Conservation (phyloP, 106 monocot genomes). For the Agapanthus africanus region DNA sequence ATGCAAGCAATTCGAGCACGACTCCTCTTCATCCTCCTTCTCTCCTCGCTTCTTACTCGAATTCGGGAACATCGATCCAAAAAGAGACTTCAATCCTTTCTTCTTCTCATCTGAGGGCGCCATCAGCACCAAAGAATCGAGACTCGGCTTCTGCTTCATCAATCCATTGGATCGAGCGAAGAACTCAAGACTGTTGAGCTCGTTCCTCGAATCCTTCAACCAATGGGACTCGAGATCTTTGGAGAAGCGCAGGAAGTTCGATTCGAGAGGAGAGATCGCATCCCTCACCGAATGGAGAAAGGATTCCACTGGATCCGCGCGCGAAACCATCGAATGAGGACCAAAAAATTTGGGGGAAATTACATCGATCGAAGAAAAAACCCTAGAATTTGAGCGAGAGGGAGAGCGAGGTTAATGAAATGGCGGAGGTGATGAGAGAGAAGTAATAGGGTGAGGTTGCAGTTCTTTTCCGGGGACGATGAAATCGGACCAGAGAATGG, state of each 20-base stretch:
- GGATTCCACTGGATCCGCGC: constrained; percentile 36
- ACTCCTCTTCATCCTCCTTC: constrained; percentile 18
- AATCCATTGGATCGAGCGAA: not conserved
- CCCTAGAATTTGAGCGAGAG: not conserved
- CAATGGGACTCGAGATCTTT: constrained; percentile 37
- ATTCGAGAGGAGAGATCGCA: constrained; percentile 34
- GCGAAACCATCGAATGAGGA: constrained; percentile 39
- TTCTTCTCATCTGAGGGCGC: constrained; percentile 13
- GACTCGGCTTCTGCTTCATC: not conserved
- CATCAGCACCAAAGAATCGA: constrained; percentile 3
- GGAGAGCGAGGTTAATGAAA: not conserved
- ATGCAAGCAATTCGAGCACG: constrained; percentile 37
- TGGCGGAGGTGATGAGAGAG: constrained; percentile 2
- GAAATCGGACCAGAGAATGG: not conserved
- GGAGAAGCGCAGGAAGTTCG: constrained; percentile 22
- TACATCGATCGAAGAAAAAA: not conserved
- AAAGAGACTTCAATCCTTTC: constrained; percentile 13
- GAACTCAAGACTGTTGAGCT: not conserved
- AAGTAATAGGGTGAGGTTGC: not conserved
- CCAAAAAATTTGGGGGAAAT: not conserved
- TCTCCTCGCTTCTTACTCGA: constrained; percentile 14
- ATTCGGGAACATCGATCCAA: constrained; percentile 20
- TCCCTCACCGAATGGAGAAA: constrained; percentile 28
- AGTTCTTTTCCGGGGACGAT: not conserved
- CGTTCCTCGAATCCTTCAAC: constrained; percentile 5